A percentile compares a stretch with the other conserved stretches of the same genome.
phyloP scores from a whole-genome alignment of 306 rosid genomes.

The Pyrus betulifolia region DNA sequence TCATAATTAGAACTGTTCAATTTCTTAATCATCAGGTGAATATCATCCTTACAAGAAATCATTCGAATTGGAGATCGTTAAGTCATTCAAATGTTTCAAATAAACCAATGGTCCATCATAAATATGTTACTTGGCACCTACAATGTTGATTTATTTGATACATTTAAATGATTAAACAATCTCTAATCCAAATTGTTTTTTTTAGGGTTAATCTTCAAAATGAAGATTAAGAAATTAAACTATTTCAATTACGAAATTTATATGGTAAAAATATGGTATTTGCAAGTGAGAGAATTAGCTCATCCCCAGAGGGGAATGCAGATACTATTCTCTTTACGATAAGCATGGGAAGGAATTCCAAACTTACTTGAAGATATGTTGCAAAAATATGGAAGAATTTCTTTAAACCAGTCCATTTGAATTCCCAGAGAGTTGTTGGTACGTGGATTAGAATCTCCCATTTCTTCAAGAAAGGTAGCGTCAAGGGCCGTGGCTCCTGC shows the following conservation, averaged over 20 bases:
- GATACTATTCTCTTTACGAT: too few species aligned
- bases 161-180: background rate
- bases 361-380: slow-evolving; percentile 23
- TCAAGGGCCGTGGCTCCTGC: slow-evolving; percentile 54
- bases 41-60: too few species aligned
- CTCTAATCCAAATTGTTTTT: background rate
- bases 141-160: background rate
- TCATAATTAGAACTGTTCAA: too few species aligned
- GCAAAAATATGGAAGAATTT: slow-evolving; percentile 25
- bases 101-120: background rate
- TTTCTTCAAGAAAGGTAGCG: slow-evolving; percentile 14
- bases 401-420: slow-evolving; percentile 50
- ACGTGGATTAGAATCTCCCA: background rate
- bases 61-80: background rate
- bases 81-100: background rate
- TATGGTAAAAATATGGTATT: background rate
- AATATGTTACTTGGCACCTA: background rate
- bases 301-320: too few species aligned
- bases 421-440: slow-evolving; percentile 29
- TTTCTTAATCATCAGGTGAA: too few species aligned
- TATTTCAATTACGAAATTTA: too few species aligned
- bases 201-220: background rate
- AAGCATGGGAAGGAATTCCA: background rate
- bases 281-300: background rate
- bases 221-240: too few species aligned